Evolutionary conservation across 2,329 filamentous ascomycete species (phyloP).

Genomic region (Verticillium longisporum): DNA sequence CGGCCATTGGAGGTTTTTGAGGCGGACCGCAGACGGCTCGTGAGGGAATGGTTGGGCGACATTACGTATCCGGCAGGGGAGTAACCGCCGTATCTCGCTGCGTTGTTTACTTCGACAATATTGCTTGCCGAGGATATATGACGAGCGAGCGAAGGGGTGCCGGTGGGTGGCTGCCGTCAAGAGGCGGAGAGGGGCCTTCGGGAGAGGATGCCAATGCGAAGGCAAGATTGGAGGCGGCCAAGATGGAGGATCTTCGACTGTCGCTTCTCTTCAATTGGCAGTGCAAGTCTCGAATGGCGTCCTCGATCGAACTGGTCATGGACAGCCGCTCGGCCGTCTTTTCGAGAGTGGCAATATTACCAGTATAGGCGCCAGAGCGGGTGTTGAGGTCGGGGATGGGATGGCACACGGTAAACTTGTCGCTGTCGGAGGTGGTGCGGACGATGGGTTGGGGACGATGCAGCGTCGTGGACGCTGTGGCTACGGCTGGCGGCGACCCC

Average conservation of each 20-base stretch:
- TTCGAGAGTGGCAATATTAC: constrained; percentile 68
- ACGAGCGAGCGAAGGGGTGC: constrained; percentile 22
- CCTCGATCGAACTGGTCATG: constrained; percentile 67
- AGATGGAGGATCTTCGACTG: constrained; percentile 57
- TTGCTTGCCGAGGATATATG: constrained; percentile 47
- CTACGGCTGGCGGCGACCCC: not conserved
- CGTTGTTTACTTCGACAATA: constrained; percentile 63
- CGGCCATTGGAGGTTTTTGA: constrained; percentile 41
- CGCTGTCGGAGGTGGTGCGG: constrained; percentile 36
- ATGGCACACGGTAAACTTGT: constrained; percentile 42
- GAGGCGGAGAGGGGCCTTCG: constrained; percentile 11
- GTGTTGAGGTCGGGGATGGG: constrained; percentile 56
- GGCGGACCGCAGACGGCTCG: constrained; percentile 46
- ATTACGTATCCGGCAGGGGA: constrained; percentile 62
- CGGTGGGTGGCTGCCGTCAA: constrained; percentile 15
- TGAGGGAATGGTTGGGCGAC: constrained; percentile 58
- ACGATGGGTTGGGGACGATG: constrained; percentile 33
- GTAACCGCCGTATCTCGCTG: constrained; percentile 63
- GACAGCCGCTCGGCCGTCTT: constrained; percentile 69
- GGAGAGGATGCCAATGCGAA: constrained; percentile 10
- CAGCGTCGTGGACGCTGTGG: constrained; percentile 8
- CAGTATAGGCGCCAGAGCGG: constrained; percentile 53
- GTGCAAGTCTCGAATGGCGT: constrained; percentile 69
- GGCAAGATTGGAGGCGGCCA: constrained; percentile 34
- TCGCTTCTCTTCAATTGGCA: constrained; percentile 64